Conservation (phyloP, 495 filamentous ascomycete genomes). For the Aspergillus coremiiformis region DNA sequence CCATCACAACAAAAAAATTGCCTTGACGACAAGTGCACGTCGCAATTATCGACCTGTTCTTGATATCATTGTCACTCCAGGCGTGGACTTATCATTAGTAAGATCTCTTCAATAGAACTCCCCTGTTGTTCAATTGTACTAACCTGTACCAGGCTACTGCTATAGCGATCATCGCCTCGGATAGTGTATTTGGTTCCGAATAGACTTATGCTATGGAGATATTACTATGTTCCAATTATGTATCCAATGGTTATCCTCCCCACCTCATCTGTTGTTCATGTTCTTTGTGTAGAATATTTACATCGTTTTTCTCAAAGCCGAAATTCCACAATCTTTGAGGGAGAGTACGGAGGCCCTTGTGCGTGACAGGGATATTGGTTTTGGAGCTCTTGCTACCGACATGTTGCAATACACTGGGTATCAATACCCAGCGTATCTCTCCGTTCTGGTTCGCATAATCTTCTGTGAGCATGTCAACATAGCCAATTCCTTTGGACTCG, state of each 20-base stretch:
- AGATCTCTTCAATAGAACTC: not conserved
- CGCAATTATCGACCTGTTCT: conserved; percentile 12
- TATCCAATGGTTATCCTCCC: not conserved
- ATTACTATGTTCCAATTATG: not conserved
- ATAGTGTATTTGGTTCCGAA: not conserved
- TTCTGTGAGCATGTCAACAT: conserved; percentile 40
- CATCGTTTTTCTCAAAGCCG: conserved; percentile 29
- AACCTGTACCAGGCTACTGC: conserved; percentile 4
- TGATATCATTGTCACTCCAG: conserved; percentile 15
- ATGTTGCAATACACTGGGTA: conserved; percentile 47
- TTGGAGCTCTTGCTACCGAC: conserved; percentile 36
- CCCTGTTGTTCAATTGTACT: not conserved
- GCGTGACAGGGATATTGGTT: conserved; percentile 9
- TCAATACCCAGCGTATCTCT: conserved; percentile 37
- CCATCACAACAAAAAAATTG: conserved; percentile 14
- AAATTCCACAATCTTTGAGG: conserved; percentile 31
- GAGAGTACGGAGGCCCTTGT: not conserved
- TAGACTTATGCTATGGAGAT: not conserved
- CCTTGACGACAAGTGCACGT: conserved; percentile 8
- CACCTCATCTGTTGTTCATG: not conserved
- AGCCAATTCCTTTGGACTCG: conserved; percentile 10
- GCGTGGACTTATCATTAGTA: conserved; percentile 18
- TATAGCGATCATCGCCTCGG: conserved; percentile 13
- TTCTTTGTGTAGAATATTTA: not conserved
- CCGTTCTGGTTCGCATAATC: conserved; percentile 31